Base-by-base conservation (phyloP, 768 basidiomycete genomes). In the Cystoderma amianthinum region DNA sequence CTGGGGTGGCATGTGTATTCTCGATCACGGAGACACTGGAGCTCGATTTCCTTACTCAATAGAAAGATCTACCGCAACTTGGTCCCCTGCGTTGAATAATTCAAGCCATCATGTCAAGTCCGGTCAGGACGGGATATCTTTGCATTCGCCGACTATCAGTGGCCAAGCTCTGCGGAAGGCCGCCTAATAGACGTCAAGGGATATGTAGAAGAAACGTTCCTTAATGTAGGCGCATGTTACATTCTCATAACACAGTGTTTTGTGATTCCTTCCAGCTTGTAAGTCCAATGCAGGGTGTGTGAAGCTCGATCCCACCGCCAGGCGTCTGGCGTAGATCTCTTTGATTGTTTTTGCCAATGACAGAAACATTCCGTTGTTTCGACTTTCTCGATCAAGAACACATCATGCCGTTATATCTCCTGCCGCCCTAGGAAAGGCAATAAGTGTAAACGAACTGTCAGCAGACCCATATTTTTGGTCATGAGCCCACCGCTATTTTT, bases 41-140 rank as follows among this genome's bases (percentile, higher is more conserved):
- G 46, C 39, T 33, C 45, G 48, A 48, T 62, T 57, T 55, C 59
- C 65, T 30, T 59, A 68, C 13, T 74, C 72, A 42, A 65, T 64
- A 44, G 69, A 72, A 58, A 69, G 72, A 34, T 74, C 66, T 39
- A 71, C 71, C 32, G 64, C 51, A 32, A 51, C 42, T 38, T 59
- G 54, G 57, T 42, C 44, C 38, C 42, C 55, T 45, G 39, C 39
- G 41, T 46, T 50, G 41, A 48, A 55, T 50, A 33, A 40, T 41
- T 25, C 32, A 28, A 7, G n/a, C 25, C 25, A 28, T 28, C 25
- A 28, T n/a, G n/a, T n/a, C n/a, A n/a, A n/a, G n/a, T n/a, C n/a
- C n/a, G n/a, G n/a, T n/a, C n/a, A n/a, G n/a, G n/a, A n/a, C n/a
- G n/a, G n/a, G n/a, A n/a, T n/a, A n/a, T n/a, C n/a, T n/a, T n/a